phyloP scores from a whole-genome alignment of 2,329 filamentous ascomycete species.

The Clarireedia sp. region DNA sequence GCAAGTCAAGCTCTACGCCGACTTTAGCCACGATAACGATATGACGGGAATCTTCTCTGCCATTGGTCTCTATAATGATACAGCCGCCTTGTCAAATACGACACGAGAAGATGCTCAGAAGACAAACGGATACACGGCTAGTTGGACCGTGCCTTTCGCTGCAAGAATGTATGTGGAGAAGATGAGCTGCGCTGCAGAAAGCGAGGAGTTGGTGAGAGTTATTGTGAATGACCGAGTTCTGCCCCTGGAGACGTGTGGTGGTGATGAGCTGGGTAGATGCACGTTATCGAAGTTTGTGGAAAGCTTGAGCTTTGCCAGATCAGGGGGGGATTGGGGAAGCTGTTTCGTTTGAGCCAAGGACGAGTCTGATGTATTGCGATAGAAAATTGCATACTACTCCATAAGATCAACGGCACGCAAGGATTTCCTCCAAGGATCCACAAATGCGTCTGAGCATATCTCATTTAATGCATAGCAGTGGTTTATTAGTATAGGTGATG shows the following conservation, averaged over 20 bases:
- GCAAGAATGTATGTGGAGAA: conserved; percentile 82
- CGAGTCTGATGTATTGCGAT: not conserved
- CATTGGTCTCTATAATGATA: conserved; percentile 68
- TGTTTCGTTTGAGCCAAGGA: conserved; percentile 40
- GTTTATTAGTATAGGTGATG: too few species aligned
- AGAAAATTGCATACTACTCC: not conserved
- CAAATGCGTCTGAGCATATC: too few species aligned
- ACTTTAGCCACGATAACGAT: conserved; percentile 88
- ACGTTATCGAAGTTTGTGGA: conserved; percentile 61
- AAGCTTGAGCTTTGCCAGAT: conserved; percentile 64
- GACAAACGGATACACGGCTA: conserved; percentile 62
- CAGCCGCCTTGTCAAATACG: conserved; percentile 43
- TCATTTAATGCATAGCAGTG: too few species aligned
- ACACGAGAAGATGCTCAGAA: conserved; percentile 42
- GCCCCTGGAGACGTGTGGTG: conserved; percentile 60
- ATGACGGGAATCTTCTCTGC: conserved; percentile 72
- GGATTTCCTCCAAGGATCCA: too few species aligned
- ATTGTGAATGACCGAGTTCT: conserved; percentile 80
- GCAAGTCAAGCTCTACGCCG: conserved; percentile 61
- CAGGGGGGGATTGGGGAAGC: conserved; percentile 64
- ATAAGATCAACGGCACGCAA: not conserved
- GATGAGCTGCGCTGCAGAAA: conserved; percentile 54
- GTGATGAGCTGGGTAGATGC: conserved; percentile 65
- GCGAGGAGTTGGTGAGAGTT: conserved; percentile 67
- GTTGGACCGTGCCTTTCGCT: conserved; percentile 77